These are phyloP conservation scores for Guyanaporus albipodus DNA, from an alignment of 768 basidiomycete genomes.

Conservation along the genomic window DNA sequence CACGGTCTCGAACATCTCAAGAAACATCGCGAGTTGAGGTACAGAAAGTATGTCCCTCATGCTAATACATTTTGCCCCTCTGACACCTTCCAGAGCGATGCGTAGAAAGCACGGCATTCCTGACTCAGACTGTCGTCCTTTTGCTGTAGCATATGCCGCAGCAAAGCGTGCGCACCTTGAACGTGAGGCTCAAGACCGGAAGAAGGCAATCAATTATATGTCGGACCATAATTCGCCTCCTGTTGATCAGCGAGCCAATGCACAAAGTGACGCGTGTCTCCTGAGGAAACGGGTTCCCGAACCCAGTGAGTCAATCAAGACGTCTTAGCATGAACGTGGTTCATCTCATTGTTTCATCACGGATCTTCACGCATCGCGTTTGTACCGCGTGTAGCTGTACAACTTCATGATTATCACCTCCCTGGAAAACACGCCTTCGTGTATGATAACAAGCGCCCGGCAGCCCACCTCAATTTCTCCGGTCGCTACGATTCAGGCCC, in stretches of 20 bases:
- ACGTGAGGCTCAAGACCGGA: conserved; percentile 40
- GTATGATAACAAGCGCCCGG: conserved; percentile 18
- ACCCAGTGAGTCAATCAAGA: conserved; percentile 39
- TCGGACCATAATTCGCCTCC: conserved; percentile 23
- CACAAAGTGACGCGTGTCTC: conserved; percentile 35
- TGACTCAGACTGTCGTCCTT: conserved; percentile 76
- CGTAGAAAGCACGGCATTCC: conserved; percentile 80
- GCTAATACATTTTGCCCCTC: neutral
- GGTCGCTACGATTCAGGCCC: conserved; percentile 37
- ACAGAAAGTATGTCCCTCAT: conserved; percentile 52
- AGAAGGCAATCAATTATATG: conserved; percentile 28
- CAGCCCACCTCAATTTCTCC: conserved; percentile 27
- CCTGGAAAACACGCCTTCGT: conserved; percentile 12
- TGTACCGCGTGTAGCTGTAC: conserved; percentile 23
- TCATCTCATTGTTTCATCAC: conserved; percentile 27
- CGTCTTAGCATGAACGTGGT: conserved; percentile 15
- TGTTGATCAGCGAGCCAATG: conserved; percentile 29
- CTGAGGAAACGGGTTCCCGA: conserved; percentile 43
- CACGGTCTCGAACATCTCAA: conserved; percentile 45
- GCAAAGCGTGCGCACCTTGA: conserved; percentile 55
- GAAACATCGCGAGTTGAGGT: conserved; percentile 58
- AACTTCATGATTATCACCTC: conserved; percentile 18
- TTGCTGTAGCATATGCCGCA: conserved; percentile 84
- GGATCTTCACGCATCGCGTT: conserved; percentile 15
- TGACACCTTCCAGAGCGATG: conserved; percentile 48